Evolutionary conservation across 176 grass and related monocot genomes (phyloP), one percentile per base, ranked within the genome.

Genomic region (Ananas comosus): DNA sequence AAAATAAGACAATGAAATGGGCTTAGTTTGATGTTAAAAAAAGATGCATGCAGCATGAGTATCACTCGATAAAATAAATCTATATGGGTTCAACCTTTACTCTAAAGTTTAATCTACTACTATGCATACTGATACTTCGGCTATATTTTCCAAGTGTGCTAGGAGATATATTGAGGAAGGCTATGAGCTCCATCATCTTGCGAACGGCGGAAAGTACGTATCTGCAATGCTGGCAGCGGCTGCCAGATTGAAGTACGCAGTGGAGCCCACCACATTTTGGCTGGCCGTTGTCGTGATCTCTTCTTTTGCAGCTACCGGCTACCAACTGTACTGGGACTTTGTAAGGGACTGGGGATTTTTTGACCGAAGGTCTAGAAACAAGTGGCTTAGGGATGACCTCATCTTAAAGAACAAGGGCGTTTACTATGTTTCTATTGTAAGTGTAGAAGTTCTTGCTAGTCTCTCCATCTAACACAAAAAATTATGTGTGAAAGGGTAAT

Each of bases 281-380:
- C 16, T 75, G 80, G 79, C 12, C 28, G 64, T 92, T 75, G 89
- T 85, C 22, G 42, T 97, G 13, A 49, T 88, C n/a, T 84, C 89
- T 1, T 97, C 84, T 50, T 77, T 50, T 0, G 83, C 74, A 0
- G 94, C 94, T 59, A 97, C 94, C 21, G 14, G 77, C 57, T 99
- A 99, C 67, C 94, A 99, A 68, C 87, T 93, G 49, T 99, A 90
- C 80, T 99, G 94, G 94, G 94, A 99, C 78, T 99, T 88, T 28
- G 89, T 93, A 52, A 90, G 80, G 80, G 94, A 99, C 28, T 99
- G 94, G 94, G 94, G 94, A 4, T 66, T 99, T 10, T 47, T 99
- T 0, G 69, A 85, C 61, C 61, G 52, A 10, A 81, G 73, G 17
- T 93, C 89, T 48, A 92, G 70, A 49, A 93, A 99, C 24, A 18